Base-by-base conservation (phyloP, 768 basidiomycete genomes). In the Steccherinum ochraceum region DNA sequence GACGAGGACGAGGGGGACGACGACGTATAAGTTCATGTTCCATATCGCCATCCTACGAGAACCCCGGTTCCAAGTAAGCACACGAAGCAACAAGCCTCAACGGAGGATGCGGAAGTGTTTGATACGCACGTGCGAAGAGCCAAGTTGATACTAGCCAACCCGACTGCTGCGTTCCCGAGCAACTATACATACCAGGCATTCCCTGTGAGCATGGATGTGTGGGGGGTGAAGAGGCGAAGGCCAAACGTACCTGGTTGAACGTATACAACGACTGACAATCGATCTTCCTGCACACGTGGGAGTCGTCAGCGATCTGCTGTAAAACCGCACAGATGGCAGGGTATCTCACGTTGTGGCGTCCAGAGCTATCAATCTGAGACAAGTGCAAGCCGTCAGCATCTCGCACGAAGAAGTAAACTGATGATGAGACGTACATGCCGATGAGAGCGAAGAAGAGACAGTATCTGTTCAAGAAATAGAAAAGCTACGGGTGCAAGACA, bases 401-500 rank as follows among this genome's bases (percentile, higher is more conserved):
- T 39, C 11, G 35, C 35, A 39, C n/a, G 35, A 39, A 39, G 35
- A n/a, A 39, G 21, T n/a, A 23, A 43, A 23, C 41, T n/a, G n/a
- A n/a, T n/a, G 41, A 23, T 45, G 25, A 25, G n/a, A 67, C 84
- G 59, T 57, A 86, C 85, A 87, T 85, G 59, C 85, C 85, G 50
- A 84, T 71, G 53, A 86, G 65, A 2, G 85, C 80, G 55, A 84
- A 72, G 5, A 87, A 65, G 27, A 86, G 65, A 58, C 72, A 76
- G 61, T 86, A 87, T 47, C 85, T 77, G 55, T 83, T 81, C 44
- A 80, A 63, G 64, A 87, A 86, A 63, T 87, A 87, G 61, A 85
- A 84, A 41, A 74, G 66, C 83, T 86, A 51, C 19, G 51, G 16
- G 30, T 35, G n/a, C n/a, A n/a, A n/a, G n/a, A n/a, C n/a, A n/a